Percentiles rank a stretch among this genome's conserved stretches.
Evolutionary conservation across 169 alveolate genomes (phyloP).

Genomic region (Plasmodium berghei): DNA sequence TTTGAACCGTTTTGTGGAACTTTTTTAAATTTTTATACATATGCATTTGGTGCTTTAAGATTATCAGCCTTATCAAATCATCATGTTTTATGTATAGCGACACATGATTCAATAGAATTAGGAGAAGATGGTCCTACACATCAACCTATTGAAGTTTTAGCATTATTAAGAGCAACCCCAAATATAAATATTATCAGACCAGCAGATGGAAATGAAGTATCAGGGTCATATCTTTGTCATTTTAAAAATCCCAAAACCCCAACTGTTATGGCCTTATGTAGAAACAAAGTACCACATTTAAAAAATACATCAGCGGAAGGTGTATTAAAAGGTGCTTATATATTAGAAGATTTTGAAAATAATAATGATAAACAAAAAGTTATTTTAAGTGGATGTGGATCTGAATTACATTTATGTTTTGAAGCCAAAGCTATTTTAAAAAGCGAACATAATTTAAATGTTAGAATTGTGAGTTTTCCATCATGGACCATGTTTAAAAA

Average conservation of each 20-base stretch:
- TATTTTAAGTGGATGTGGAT: slow-evolving; percentile 81
- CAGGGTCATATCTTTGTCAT: slow-evolving; percentile 79
- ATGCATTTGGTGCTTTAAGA: slow-evolving; percentile 86
- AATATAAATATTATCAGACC: slow-evolving; percentile 84
- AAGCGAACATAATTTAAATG: slow-evolving; percentile 71
- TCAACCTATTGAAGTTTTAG: slow-evolving; percentile 87
- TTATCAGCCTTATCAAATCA: slow-evolving; percentile 82
- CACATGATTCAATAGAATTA: slow-evolving; percentile 88
- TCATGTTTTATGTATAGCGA: slow-evolving; percentile 83
- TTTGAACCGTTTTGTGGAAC: slow-evolving; percentile 86
- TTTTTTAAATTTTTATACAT: slow-evolving; percentile 83
- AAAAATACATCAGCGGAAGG: slow-evolving; percentile 77
- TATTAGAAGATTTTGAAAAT: slow-evolving; percentile 78
- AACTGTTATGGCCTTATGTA: slow-evolving; percentile 72
- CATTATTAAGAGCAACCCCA: slow-evolving; percentile 80
- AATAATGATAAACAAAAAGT: slow-evolving; percentile 70
- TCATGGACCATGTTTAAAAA: slow-evolving; percentile 85
- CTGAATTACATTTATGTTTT: slow-evolving; percentile 83
- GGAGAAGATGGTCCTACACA: slow-evolving; percentile 91
- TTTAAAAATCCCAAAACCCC: slow-evolving; percentile 48
- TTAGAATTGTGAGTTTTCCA: slow-evolving; percentile 87
- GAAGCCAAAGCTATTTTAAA: slow-evolving; percentile 79
- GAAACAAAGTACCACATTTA: slow-evolving; percentile 79
- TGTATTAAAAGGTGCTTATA: slow-evolving; percentile 85
- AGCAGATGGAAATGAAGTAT: slow-evolving; percentile 85